Evolutionary conservation across 805 yeast species (phyloP), one percentile per base, ranked within the genome.

Genomic region (Wickerhamomyces xylosicus): DNA sequence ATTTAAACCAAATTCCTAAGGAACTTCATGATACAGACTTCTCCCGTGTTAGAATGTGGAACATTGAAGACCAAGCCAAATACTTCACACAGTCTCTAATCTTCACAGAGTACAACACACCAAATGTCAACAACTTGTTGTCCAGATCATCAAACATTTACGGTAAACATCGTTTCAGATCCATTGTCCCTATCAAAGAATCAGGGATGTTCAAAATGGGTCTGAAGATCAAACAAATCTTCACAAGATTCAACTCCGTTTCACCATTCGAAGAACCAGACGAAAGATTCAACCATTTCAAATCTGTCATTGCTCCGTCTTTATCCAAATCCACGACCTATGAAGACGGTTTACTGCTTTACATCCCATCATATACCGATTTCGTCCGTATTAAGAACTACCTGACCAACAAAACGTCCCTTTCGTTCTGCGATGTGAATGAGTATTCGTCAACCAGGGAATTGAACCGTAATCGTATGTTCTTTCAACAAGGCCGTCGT

Each of bases 31-130:
- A 77, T 41, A 82, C 95, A 14, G 98, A 92, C 60, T 92, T 92
- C 59, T 77, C 92, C 41, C 72, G 98, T 48, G 79, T 92, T 31
- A 72, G 96, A 50, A 81, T 84, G 82, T 89, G 95, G 94, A 78
- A 82, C 29, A 79, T 92, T 46, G 89, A 92, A 52, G 94, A 85
- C 45, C 79, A 85, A 48, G 79, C 85, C 13, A 69, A 66, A 45
- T 64, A 66, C 37, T 67, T 90, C 40, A 73, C 96, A 20, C 98
- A 92, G 61, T 74, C 83, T 0, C 59, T 92, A 51, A 66, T 84
- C 3, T 80, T 92, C 47, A 65, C 84, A n/a, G 85, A 78, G 49
- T 85, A 72, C 54, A 48, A 69, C 9, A 82, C 96, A 1, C 97
- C 97, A 9, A 85, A 77, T 48, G 73, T 90, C 50, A 85, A 82